phyloP scores from a whole-genome alignment of 768 basidiomycete species.

The Asterophora lycoperdoides region DNA sequence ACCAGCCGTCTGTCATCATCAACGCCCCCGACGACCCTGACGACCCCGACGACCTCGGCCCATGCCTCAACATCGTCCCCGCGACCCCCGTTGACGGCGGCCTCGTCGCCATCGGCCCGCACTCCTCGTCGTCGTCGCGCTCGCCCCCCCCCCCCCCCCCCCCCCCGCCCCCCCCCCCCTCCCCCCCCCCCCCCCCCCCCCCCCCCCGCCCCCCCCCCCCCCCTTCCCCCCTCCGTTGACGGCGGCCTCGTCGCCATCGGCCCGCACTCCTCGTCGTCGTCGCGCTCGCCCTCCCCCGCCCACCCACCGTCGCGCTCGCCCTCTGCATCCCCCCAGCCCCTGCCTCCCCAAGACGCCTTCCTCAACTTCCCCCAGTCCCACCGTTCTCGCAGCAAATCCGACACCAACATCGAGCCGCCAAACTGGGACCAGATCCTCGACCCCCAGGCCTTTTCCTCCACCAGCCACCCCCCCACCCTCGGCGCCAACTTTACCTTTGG shows the following conservation, averaged over 20 bases:
- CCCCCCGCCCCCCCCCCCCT: conserved; percentile 22
- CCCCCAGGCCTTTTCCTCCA: conserved; percentile 20
- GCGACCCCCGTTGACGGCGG: conserved; percentile 75
- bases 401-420: conserved; percentile 52
- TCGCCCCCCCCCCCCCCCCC: conserved; percentile 17
- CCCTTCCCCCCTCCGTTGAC: conserved; percentile 74
- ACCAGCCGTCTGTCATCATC: conserved; percentile 42
- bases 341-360: conserved; percentile 19
- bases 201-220: too few relatives aligned
- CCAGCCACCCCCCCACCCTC: conserved; percentile 22
- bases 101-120: conserved; percentile 37
- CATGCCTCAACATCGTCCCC: conserved; percentile 74
- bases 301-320: conserved; percentile 22
- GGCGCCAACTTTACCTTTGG: conserved; percentile 33
- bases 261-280: too few relatives aligned
- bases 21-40: conserved; percentile 61
- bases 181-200: conserved; percentile 14
- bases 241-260: conserved; percentile 20
- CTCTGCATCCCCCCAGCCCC: conserved; percentile 18
- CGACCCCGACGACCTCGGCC: conserved; percentile 43
- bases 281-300: conserved; percentile 18
- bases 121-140: too few relatives aligned
- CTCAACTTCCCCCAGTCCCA: conserved; percentile 29
- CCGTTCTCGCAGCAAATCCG: conserved; percentile 57
- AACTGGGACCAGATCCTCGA: conserved; percentile 41